A percentile compares a stretch with the other conserved stretches of the same genome.
phyloP scores from a whole-genome alignment of 2,329 filamentous ascomycete genomes.

The Remersonia thermophila region DNA sequence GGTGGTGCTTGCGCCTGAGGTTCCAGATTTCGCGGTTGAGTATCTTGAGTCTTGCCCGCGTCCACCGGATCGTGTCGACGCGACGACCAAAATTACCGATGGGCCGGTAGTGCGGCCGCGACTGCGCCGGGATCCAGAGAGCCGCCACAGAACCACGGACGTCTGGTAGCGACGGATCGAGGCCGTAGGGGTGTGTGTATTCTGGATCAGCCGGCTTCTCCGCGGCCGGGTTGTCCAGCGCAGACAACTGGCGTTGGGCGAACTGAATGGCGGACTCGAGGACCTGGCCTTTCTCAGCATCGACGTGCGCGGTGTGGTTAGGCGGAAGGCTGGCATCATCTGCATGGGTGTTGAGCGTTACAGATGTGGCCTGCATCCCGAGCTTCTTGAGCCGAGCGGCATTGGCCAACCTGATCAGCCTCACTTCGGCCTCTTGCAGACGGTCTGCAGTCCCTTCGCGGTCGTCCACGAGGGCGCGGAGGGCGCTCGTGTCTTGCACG shows the following conservation, averaged over 20 bases:
- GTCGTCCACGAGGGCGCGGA: slow-evolving; percentile 68
- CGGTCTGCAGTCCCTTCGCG: slow-evolving; percentile 64
- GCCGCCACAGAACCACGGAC: slow-evolving; percentile 44
- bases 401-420: slow-evolving; percentile 65
- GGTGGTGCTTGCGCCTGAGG: slow-evolving; percentile 45
- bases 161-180: slow-evolving; percentile 19
- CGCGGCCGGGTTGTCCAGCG: slow-evolving; percentile 8
- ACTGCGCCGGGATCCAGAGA: slow-evolving; percentile 53
- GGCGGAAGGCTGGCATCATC: not conserved
- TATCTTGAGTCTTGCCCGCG: slow-evolving; percentile 49
- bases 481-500: slow-evolving; percentile 55
- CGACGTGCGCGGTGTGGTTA: slow-evolving; percentile 4
- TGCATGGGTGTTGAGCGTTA: slow-evolving; percentile 1
- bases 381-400: slow-evolving; percentile 41
- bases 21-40: slow-evolving; percentile 28
- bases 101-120: slow-evolving; percentile 59
- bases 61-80: slow-evolving; percentile 83
- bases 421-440: slow-evolving; percentile 72
- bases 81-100: slow-evolving; percentile 55
- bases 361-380: slow-evolving; percentile 13
- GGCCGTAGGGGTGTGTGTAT: slow-evolving; percentile 23
- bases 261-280: slow-evolving; percentile 7
- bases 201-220: slow-evolving; percentile 32
- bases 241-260: slow-evolving; percentile 11
- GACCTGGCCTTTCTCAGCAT: slow-evolving; percentile 13